Percentiles rank a stretch among this genome's conserved stretches.
These are phyloP conservation scores for Suhomyces kilbournensis DNA, from an alignment of 805 yeast genomes.

Conservation along the genomic window DNA sequence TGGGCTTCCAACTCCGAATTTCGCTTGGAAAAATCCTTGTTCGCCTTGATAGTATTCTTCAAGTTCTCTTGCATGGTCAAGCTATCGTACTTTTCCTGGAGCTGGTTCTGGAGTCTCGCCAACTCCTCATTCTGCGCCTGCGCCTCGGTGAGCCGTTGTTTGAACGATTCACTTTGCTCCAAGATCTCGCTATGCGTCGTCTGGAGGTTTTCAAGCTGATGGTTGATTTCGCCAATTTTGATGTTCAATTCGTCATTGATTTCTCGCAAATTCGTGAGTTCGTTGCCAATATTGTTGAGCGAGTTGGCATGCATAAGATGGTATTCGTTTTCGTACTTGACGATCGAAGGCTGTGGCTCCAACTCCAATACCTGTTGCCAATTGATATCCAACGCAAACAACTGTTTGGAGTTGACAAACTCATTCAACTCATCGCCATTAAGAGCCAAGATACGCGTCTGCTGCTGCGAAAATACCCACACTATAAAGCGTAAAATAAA, in stretches of 20 bases:
- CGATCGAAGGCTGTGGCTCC: constrained; percentile 20
- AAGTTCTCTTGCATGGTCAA: constrained; percentile 20
- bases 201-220: constrained; percentile 27
- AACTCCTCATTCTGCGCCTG: constrained; percentile 7
- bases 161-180: constrained; percentile 29
- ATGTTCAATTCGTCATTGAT: constrained; percentile 30
- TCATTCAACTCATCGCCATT: constrained; percentile 25
- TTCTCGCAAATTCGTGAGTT: constrained; percentile 36
- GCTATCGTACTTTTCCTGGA: constrained; percentile 11
- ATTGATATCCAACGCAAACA: constrained; percentile 12
- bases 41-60: constrained; percentile 27
- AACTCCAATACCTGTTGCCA: constrained; percentile 8
- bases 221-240: constrained; percentile 25
- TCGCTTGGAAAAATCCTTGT: constrained; percentile 32
- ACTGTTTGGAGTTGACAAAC: constrained; percentile 16
- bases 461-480: constrained; percentile 17
- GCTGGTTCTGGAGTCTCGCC: constrained; percentile 4
- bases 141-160: constrained; percentile 10
- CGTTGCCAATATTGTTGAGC: constrained; percentile 35
- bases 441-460: constrained; percentile 14
- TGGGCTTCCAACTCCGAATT: constrained; percentile 29
- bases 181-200: constrained; percentile 37
- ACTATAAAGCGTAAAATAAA: constrained; percentile 28
- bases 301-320: constrained; percentile 38
- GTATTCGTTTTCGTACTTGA: constrained; percentile 38